Evolutionary conservation across 1,284 basidiomycete species (phyloP).

Genomic region (Puccinia coronata): DNA sequence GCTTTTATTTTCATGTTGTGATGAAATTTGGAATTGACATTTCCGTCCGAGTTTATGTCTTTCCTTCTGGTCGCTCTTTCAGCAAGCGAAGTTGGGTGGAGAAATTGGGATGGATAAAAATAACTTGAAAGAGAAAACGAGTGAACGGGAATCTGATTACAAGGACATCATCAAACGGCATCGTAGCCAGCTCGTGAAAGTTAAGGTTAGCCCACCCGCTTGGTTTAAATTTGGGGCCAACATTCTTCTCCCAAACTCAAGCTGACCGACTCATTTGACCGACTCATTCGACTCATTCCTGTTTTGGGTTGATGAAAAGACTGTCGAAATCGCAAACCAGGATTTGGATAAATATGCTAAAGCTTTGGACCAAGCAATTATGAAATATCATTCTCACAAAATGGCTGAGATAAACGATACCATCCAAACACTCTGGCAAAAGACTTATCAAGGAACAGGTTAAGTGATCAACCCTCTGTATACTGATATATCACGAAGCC

Average conservation of each 20-base stretch:
- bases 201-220: conserved; percentile 68
- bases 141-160: conserved; percentile 77
- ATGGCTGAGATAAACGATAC: conserved; percentile 99
- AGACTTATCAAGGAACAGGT: conserved; percentile 98
- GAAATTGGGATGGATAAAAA: conserved; percentile 75
- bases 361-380: conserved; percentile 95
- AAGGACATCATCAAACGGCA: conserved; percentile 82
- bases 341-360: conserved; percentile 97
- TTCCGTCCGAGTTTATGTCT: background rate
- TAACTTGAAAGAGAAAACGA: conserved; percentile 70
- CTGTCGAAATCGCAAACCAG: conserved; percentile 89
- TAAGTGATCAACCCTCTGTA: conserved; percentile 52
- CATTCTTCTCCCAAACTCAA: background rate
- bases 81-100: conserved; percentile 80
- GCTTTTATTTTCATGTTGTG: conserved; percentile 50
- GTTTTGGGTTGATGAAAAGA: conserved; percentile 62
- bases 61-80: background rate
- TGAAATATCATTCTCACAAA: conserved; percentile 97
- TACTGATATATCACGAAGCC: too few relatives aligned
- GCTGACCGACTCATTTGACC: background rate
- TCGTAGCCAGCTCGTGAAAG: conserved; percentile 85
- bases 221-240: background rate
- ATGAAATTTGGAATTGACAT: conserved; percentile 19
- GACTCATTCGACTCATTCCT: background rate
- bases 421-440: conserved; percentile 94